Base-by-base conservation (phyloP, 257 asterid species). In the Solanum habrochaites region DNA sequence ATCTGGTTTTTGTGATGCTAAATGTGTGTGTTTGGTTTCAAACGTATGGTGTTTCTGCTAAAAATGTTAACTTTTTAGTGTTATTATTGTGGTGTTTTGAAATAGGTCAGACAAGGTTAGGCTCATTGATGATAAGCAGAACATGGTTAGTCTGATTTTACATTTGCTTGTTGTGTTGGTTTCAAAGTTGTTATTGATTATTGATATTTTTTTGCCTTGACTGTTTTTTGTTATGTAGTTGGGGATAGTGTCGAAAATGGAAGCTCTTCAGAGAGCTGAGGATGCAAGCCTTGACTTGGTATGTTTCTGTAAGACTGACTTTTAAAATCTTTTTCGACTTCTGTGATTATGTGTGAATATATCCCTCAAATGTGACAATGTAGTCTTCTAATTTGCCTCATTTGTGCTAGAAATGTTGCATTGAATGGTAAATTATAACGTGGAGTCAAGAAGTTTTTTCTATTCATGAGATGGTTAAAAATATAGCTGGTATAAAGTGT, bases 241-340 rank as follows among this genome's bases (percentile, higher is more conserved):
- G 73, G 99, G 99, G 43, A 35, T 97, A 83, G 94, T 97, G 31
- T 86, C 98, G 11, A 95, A 94, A 89, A 87, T 88, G 87, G 95
- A 93, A 92, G 99, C 99, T 47, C 23, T 94, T 86, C 95, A 92
- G 93, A 94, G 93, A 98, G 99, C 99, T 87, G 98, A 97, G 74
- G 96, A 88, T 74, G 96, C 98, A 85, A 95, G 91, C 88, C 98
- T 97, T 85, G 98, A 96, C 92, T 93, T 97, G 99, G 99, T 97
- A 94, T 92, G 94, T 86, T 87, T 64, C 66, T 80, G 52, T 15
- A 16, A 35, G 40, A 35, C 82, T 70, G 62, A 42, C 11, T 43
- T 58, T 58, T 45, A 11, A 12, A 31, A 20, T 67, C 27, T 52
- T 70, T 25, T 69, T 74, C 21, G 4, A 11, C 20, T 85, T 43